Conservation (phyloP, 768 basidiomycete species). For the Tephrocybe sp. region DNA sequence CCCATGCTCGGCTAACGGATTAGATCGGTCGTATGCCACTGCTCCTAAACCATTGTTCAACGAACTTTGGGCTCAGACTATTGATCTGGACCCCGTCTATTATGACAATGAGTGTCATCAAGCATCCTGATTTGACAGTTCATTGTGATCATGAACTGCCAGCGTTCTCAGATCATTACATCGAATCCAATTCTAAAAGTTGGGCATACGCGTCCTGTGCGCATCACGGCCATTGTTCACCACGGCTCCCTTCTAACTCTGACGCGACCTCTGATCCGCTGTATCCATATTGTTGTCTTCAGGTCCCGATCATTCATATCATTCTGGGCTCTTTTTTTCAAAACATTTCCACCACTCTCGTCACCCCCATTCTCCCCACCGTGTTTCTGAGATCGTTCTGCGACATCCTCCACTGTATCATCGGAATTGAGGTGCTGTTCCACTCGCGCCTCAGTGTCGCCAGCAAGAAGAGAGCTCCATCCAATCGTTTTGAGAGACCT, state of each 20-base stretch:
- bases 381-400: conserved; percentile 9
- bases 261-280: conserved; percentile 38
- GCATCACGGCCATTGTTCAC: conserved; percentile 13
- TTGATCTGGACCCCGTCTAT: no score
- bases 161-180: no score
- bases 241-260: conserved; percentile 44
- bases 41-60: conserved; percentile 5
- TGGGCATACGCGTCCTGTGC: no score
- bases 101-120: no score
- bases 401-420: conserved; percentile 16
- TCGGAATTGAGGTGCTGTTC: conserved; percentile 13
- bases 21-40: conserved; percentile 2
- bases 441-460: not conserved
- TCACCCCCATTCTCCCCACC: conserved; percentile 20
- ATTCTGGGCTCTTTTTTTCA: not conserved
- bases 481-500: conserved; percentile 42
- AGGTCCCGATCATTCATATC: conserved; percentile 12
- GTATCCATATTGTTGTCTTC: conserved; percentile 40
- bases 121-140: no score
- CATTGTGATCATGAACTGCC: no score
- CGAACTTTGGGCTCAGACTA: no score
- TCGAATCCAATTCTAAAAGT: no score
- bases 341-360: not conserved
- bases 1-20: not conserved
- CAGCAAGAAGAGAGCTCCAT: conserved; percentile 53